Evolutionary conservation across 495 filamentous ascomycete genomes (phyloP).

Genomic region (Usnea hakonensis): DNA sequence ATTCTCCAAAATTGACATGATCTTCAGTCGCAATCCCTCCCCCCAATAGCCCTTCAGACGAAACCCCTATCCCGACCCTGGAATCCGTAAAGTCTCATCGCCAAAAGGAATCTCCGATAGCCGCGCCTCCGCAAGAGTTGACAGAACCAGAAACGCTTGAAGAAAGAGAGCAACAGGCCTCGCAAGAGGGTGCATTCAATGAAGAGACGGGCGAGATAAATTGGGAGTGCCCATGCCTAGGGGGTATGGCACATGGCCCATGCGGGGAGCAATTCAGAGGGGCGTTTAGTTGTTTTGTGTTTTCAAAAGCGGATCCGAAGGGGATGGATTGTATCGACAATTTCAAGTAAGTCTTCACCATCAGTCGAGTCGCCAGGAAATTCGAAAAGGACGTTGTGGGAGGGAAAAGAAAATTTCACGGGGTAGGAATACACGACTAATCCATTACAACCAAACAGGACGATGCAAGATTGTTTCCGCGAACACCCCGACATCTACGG

Average conservation of each 20-base stretch:
- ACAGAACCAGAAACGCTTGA: constrained; percentile 30
- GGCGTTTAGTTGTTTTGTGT: constrained; percentile 97
- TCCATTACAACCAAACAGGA: too few species aligned
- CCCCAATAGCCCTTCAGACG: constrained; percentile 26
- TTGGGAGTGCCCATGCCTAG: constrained; percentile 97
- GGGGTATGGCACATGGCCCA: constrained; percentile 94
- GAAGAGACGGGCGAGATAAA: constrained; percentile 99
- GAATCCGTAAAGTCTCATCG: constrained; percentile 32
- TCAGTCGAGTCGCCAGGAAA: too few species aligned
- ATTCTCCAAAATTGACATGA: neutral
- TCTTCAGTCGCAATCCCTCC: constrained; percentile 31
- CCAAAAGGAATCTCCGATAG: neutral
- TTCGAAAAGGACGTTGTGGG: too few species aligned
- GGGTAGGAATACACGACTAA: too few species aligned
- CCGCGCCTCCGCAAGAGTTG: constrained; percentile 17
- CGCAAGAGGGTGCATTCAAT: constrained; percentile 86
- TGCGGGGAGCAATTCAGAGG: constrained; percentile 91
- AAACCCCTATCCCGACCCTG: constrained; percentile 35
- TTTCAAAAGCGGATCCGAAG: constrained; percentile 90
- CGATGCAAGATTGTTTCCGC: constrained; percentile 96
- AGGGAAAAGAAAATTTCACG: constrained; percentile 10
- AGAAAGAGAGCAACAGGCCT: constrained; percentile 71
- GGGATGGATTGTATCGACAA: constrained; percentile 97
- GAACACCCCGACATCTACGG: constrained; percentile 86
- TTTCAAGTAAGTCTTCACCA: constrained; percentile 65